phyloP scores from a whole-genome alignment of 2,329 filamentous ascomycete genomes.

The Thelonectria discophora region DNA sequence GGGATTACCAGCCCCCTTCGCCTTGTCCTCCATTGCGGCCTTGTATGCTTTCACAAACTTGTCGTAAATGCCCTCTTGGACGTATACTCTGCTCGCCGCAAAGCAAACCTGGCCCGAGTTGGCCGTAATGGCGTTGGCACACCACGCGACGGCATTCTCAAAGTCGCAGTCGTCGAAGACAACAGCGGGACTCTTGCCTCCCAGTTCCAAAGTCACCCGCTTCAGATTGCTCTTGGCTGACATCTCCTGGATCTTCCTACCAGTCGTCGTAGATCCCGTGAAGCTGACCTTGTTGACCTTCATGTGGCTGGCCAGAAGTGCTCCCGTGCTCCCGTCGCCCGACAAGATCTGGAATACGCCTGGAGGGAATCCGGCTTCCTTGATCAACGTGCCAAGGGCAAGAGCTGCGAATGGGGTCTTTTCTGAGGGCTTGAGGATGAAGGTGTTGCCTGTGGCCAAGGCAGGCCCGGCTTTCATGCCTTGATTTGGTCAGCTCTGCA shows the following conservation, averaged over 20 bases:
- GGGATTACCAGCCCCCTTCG: constrained; percentile 68
- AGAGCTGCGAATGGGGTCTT: constrained; percentile 49
- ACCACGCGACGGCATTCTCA: constrained; percentile 62
- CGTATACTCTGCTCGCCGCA: constrained; percentile 76
- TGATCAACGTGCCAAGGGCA: constrained; percentile 48
- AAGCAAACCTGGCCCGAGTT: constrained; percentile 81
- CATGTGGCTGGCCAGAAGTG: constrained; percentile 28
- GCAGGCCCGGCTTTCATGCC: constrained; percentile 53
- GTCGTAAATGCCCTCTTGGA: constrained; percentile 67
- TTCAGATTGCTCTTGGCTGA: constrained; percentile 62
- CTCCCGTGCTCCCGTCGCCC: constrained; percentile 28
- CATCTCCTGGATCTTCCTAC: constrained; percentile 69
- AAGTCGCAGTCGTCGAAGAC: constrained; percentile 72
- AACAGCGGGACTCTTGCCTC: constrained; percentile 73
- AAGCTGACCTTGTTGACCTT: constrained; percentile 67
- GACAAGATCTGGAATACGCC: constrained; percentile 54
- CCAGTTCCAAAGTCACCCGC: constrained; percentile 77
- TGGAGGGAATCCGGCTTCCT: constrained; percentile 54
- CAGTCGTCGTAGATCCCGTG: constrained; percentile 74
- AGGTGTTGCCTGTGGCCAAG: constrained; percentile 54
- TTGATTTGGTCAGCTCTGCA: constrained; percentile 1
- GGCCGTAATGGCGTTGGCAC: constrained; percentile 63
- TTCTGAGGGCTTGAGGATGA: constrained; percentile 56
- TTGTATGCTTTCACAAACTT: constrained; percentile 68
- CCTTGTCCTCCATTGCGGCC: constrained; percentile 64